Evolutionary conservation across 352 stramenopile genomes (phyloP), one percentile per base, ranked within the genome.

Genomic region (Albugo laibachii): DNA sequence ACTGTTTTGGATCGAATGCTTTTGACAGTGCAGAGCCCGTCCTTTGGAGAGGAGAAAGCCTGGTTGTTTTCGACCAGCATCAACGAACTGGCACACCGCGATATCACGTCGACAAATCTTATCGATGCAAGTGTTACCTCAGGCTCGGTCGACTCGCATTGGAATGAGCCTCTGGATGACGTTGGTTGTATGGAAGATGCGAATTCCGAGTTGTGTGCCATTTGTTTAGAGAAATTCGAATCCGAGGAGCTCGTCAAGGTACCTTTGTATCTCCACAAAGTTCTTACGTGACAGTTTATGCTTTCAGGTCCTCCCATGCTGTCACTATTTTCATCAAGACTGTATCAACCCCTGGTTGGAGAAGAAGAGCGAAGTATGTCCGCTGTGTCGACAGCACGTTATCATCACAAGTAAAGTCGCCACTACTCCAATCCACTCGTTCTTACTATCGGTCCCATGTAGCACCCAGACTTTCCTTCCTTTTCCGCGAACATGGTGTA

Each of bases 281-380:
- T 8, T 31, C 24, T 31, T 31, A 10, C 24, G 24, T 31, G 24
- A 11, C 14, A 8, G 16, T 45, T 43, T 11, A 24, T 6, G 5
- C 35, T 2, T 52, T 34, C 27, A 69, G 59, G 69, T 91, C 21
- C 65, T 93, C 27, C 77, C 80, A 14, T 93, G 80, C 39, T 68
- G 82, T 19, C 80, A 93, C 46, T 82, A 83, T 47, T 93, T 82
- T 47, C 80, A 93, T 45, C 68, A 81, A 13, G 57, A 77, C 18
- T 93, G 80, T 50, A 93, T 93, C 42, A 75, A 87, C 34, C 73
- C 71, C 39, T 93, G 80, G 80, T 69, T 93, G 10, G 78, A 87
- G 44, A 54, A 59, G 6, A 71, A 71, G 41, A 88, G 75, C 56
- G 69, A 74, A 24, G 52, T 65, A 11, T 93, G 80, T 45, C 80